phyloP scores from a whole-genome alignment of 352 stramenopile genomes.

The Peronosclerospora sorghi region DNA sequence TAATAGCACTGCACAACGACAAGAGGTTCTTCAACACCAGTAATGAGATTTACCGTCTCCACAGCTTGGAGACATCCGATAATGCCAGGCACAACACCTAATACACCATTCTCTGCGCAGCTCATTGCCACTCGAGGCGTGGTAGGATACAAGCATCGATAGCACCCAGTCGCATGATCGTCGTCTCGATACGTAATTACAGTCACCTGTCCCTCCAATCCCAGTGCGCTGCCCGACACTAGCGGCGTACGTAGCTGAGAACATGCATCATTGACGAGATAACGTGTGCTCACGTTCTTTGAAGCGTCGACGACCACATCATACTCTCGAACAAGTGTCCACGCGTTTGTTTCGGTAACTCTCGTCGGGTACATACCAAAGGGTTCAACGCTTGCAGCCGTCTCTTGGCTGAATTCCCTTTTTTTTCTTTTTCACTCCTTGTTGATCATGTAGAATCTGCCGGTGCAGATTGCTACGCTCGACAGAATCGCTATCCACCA shows the following conservation, averaged over 20 bases:
- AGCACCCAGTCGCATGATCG: slow-evolving; percentile 64
- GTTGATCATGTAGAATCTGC: slow-evolving; percentile 90
- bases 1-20: slow-evolving; percentile 62
- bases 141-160: slow-evolving; percentile 93
- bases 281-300: slow-evolving; percentile 93
- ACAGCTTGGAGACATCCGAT: slow-evolving; percentile 92
- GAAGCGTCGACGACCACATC: slow-evolving; percentile 93
- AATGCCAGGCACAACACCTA: slow-evolving; percentile 91
- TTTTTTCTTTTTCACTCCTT: slow-evolving; percentile 66
- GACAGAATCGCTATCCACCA: slow-evolving; percentile 95
- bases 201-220: slow-evolving; percentile 92
- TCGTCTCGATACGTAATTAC: slow-evolving; percentile 85
- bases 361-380: slow-evolving; percentile 42
- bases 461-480: slow-evolving; percentile 95
- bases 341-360: slow-evolving; percentile 74
- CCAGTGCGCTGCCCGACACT: slow-evolving; percentile 92
- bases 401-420: slow-evolving; percentile 80
- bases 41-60: slow-evolving; percentile 89
- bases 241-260: slow-evolving; percentile 72
- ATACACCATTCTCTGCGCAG: slow-evolving; percentile 93
- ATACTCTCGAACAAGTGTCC: slow-evolving; percentile 55
- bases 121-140: slow-evolving; percentile 56
- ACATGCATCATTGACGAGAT: slow-evolving; percentile 94
- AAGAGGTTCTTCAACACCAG: slow-evolving; percentile 40
- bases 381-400: slow-evolving; percentile 68